A percentile compares a stretch with the other conserved stretches of the same genome.
These are phyloP conservation scores for Lepidopterella palustris DNA, from an alignment of 495 filamentous ascomycete species.

Conservation along the genomic window DNA sequence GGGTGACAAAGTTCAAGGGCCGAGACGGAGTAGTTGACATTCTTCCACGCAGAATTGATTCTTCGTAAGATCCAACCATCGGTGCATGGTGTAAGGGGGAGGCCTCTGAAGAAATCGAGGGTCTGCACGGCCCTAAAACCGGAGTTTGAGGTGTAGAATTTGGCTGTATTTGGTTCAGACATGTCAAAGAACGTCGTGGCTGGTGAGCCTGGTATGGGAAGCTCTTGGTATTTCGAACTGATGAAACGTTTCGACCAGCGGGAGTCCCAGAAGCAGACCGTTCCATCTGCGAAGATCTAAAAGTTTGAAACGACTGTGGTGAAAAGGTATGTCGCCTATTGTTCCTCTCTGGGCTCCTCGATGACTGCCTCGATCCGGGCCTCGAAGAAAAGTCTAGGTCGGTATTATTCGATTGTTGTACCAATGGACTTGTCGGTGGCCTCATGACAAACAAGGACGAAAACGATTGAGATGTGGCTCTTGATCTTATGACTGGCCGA, in stretches of 20 bases:
- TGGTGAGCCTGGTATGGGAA: conserved; percentile 63
- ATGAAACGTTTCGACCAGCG: conserved; percentile 26
- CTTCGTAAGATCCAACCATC: conserved; percentile 97
- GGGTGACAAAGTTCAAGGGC: conserved; percentile 86
- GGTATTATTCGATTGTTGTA: conserved; percentile 82
- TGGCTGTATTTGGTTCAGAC: conserved; percentile 54
- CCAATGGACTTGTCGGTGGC: conserved; percentile 85
- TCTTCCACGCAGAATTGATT: conserved; percentile 86
- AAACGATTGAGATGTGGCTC: conserved; percentile 64
- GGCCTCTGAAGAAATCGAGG: conserved; percentile 66
- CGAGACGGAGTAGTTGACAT: conserved; percentile 97
- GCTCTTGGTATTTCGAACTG: conserved; percentile 45
- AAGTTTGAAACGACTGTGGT: conserved; percentile 46
- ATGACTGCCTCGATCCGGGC: conserved; percentile 31
- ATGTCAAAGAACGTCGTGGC: conserved; percentile 60
- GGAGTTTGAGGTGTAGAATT: conserved; percentile 49
- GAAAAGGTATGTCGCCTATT: conserved; percentile 56
- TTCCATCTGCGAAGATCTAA: conserved; percentile 20
- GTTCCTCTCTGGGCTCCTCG: conserved; percentile 41
- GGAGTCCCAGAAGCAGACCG: conserved; percentile 17
- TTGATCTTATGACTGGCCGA: conserved; percentile 16
- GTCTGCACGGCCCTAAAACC: conserved; percentile 53
- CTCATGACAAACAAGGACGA: conserved; percentile 80
- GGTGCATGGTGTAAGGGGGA: conserved; percentile 80
- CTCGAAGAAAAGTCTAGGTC: conserved; percentile 62